phyloP scores from a whole-genome alignment of 345 rosid genomes.

The Geranium brycei region DNA sequence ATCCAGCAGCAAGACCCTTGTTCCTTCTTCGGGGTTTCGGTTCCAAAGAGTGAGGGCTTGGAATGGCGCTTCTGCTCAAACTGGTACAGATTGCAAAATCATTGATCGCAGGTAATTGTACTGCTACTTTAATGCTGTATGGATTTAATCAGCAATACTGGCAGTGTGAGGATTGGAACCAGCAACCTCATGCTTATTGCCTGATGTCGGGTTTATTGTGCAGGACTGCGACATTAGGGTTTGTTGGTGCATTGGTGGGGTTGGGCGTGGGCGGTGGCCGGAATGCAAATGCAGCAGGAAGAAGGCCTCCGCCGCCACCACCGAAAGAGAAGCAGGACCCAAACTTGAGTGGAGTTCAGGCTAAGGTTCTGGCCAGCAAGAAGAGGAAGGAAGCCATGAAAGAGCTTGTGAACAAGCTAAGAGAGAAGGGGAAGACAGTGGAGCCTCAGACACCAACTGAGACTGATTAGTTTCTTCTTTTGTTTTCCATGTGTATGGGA shows the following conservation, averaged over 20 bases:
- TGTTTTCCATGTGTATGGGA: not conserved
- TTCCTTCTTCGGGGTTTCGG: not conserved
- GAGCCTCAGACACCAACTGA: not conserved
- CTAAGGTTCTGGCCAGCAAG: slow-evolving; percentile 78
- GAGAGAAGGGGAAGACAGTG: slow-evolving; percentile 51
- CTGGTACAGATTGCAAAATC: not conserved
- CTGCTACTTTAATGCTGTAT: not conserved
- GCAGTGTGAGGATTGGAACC: too few species aligned
- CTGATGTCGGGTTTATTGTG: not conserved
- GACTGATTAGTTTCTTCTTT: not conserved
- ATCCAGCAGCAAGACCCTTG: too few species aligned
- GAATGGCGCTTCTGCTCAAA: not conserved
- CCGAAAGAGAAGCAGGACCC: slow-evolving; percentile 59
- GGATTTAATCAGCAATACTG: too few species aligned
- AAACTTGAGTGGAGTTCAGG: slow-evolving; percentile 59
- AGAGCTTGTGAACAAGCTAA: slow-evolving; percentile 28
- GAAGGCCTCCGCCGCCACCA: slow-evolving; percentile 56
- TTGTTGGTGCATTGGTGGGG: slow-evolving; percentile 33
- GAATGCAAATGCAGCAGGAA: slow-evolving; percentile 43
- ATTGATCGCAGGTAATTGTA: not conserved
- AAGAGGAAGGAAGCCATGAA: slow-evolving; percentile 41
- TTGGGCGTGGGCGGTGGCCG: slow-evolving; percentile 21
- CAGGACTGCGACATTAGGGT: slow-evolving; percentile 33
- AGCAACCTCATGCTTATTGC: not conserved
- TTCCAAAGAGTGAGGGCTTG: not conserved